A percentile compares a stretch with the other conserved stretches of the same genome.
Conservation (phyloP, 2,329 filamentous ascomycete species). For the Periconia sp. region DNA sequence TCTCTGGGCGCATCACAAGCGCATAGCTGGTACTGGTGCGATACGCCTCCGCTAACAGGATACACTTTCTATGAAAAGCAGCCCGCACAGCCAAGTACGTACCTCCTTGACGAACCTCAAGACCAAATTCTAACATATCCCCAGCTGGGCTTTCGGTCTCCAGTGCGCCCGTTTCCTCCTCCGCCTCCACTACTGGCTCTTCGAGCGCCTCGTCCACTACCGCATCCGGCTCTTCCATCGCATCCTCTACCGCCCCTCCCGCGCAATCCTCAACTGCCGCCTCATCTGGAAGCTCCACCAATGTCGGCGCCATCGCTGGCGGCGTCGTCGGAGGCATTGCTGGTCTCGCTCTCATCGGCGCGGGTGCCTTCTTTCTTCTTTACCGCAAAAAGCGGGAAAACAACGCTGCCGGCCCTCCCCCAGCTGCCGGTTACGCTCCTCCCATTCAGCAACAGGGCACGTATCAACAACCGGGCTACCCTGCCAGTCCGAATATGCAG, state of each 20-base stretch:
- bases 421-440: conserved; percentile 1
- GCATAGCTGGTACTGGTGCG: conserved; percentile 14
- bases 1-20: conserved; percentile 1
- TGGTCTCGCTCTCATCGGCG: conserved; percentile 6
- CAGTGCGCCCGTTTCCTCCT: neutral
- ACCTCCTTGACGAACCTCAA: neutral
- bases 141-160: neutral
- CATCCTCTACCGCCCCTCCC: neutral
- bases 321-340: conserved; percentile 10
- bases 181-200: neutral
- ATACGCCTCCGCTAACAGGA: conserved; percentile 11
- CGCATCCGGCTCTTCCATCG: neutral
- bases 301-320: conserved; percentile 8
- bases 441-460: neutral
- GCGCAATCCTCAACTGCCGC: neutral
- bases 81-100: conserved; percentile 13
- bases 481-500: conserved; percentile 1
- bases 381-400: conserved; percentile 4
- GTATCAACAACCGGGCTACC: conserved; percentile 1
- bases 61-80: conserved; percentile 9
- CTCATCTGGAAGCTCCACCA: neutral
- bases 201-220: neutral
- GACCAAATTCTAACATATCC: neutral
- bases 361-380: conserved; percentile 6
- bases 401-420: neutral